These are phyloP conservation scores for Chenopodium album DNA, from an alignment of 148 eudicot genomes.

Conservation along the genomic window DNA sequence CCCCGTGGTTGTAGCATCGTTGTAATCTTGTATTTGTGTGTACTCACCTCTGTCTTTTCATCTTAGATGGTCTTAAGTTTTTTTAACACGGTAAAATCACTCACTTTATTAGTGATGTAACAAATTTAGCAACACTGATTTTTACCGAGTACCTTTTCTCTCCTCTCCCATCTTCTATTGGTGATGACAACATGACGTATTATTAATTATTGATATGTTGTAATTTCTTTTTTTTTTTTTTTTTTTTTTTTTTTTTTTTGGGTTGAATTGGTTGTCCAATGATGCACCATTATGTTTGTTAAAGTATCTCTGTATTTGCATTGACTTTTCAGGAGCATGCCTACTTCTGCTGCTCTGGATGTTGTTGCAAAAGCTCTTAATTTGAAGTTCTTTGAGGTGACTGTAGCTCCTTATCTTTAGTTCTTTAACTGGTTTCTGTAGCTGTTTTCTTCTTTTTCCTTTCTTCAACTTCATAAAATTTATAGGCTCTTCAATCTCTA, in stretches of 20 bases:
- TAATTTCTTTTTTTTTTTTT: no score
- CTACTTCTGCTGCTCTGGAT: slow-evolving; percentile 97
- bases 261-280: not conserved
- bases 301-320: slow-evolving; percentile 13
- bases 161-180: not conserved
- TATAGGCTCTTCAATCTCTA: not conserved
- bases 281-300: not conserved
- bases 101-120: not conserved
- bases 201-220: not conserved
- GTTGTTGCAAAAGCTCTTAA: slow-evolving; percentile 85
- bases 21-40: not conserved
- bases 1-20: not conserved
- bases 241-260: no score
- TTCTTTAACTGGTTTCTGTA: not conserved
- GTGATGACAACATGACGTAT: not conserved
- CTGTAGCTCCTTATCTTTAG: not conserved
- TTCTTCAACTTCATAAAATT: not conserved
- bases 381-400: slow-evolving; percentile 91
- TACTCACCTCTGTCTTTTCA: not conserved
- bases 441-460: not conserved
- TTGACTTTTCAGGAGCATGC: slow-evolving; percentile 81
- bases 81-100: not conserved
- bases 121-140: not conserved
- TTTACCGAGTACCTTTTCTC: not conserved
- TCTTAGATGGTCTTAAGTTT: not conserved